phyloP scores from a whole-genome alignment of 2,329 filamentous ascomycete species.

The Pseudopithomyces chartarum region DNA sequence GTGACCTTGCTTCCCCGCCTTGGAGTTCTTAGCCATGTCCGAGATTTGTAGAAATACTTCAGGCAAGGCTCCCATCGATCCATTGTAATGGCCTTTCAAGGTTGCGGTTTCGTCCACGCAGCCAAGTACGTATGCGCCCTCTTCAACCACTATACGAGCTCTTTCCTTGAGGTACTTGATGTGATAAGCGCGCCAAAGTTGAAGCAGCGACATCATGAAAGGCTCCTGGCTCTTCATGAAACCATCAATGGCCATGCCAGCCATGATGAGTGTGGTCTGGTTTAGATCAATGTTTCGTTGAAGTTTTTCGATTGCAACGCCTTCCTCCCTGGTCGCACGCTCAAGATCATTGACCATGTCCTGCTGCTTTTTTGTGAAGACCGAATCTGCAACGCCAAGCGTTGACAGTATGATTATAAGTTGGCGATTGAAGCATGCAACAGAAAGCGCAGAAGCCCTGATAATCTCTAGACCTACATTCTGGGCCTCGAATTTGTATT shows the following conservation, averaged over 20 bases:
- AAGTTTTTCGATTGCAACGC: constrained; percentile 69
- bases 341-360: constrained; percentile 72
- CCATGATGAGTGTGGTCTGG: constrained; percentile 74
- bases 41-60: constrained; percentile 90
- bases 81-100: constrained; percentile 71
- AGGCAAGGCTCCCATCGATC: constrained; percentile 60
- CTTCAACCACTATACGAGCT: constrained; percentile 77
- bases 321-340: constrained; percentile 68
- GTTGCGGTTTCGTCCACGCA: constrained; percentile 83
- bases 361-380: constrained; percentile 71
- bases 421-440: constrained; percentile 85
- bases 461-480: constrained; percentile 84
- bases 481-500: constrained; percentile 79
- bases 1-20: constrained; percentile 50
- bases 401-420: constrained; percentile 83
- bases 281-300: constrained; percentile 83
- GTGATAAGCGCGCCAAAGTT: constrained; percentile 87
- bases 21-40: constrained; percentile 44
- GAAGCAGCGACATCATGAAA: constrained; percentile 78
- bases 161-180: constrained; percentile 93
- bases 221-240: constrained; percentile 79
- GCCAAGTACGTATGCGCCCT: constrained; percentile 87
- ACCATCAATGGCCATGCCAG: constrained; percentile 75
- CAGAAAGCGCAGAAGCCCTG: constrained; percentile 74
- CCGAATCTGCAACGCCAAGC: constrained; percentile 70